phyloP scores from a whole-genome alignment of 2,329 filamentous ascomycete genomes.

The Sarocladium kiliense region DNA sequence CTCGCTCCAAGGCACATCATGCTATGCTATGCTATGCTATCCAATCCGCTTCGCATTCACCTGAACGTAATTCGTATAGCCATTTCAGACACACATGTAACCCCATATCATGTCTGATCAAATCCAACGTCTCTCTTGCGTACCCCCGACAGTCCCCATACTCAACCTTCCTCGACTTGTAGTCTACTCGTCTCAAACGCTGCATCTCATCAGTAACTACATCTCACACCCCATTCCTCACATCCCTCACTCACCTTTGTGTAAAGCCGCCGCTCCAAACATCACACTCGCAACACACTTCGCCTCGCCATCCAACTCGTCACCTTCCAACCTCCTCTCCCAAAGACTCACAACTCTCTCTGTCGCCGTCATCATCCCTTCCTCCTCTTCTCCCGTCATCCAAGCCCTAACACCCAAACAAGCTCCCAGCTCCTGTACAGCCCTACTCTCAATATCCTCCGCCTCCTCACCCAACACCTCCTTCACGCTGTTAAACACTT shows the following conservation, averaged over 20 bases:
- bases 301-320: not conserved
- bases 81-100: too few relatives aligned
- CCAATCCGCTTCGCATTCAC: too few relatives aligned
- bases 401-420: slow-evolving; percentile 40
- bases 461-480: slow-evolving; percentile 16
- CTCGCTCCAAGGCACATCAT: too few relatives aligned
- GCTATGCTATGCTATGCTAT: too few relatives aligned
- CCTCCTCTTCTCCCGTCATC: slow-evolving; percentile 22
- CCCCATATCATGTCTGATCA: too few relatives aligned
- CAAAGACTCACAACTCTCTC: slow-evolving; percentile 27
- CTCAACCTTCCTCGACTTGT: too few relatives aligned
- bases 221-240: too few relatives aligned
- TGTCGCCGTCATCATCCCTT: slow-evolving; percentile 7
- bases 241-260: not conserved
- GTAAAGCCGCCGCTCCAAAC: not conserved
- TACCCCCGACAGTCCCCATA: too few relatives aligned
- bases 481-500: slow-evolving; percentile 16
- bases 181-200: too few relatives aligned
- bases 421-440: slow-evolving; percentile 39
- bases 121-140: too few relatives aligned
- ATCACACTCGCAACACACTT: not conserved
- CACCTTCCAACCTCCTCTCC: slow-evolving; percentile 16
- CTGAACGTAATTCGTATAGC: too few relatives aligned
- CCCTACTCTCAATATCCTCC: slow-evolving; percentile 1
- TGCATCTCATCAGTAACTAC: too few relatives aligned